Evolutionary conservation across 495 filamentous ascomycete genomes (phyloP).

Genomic region (Trichoderma erinaceum): DNA sequence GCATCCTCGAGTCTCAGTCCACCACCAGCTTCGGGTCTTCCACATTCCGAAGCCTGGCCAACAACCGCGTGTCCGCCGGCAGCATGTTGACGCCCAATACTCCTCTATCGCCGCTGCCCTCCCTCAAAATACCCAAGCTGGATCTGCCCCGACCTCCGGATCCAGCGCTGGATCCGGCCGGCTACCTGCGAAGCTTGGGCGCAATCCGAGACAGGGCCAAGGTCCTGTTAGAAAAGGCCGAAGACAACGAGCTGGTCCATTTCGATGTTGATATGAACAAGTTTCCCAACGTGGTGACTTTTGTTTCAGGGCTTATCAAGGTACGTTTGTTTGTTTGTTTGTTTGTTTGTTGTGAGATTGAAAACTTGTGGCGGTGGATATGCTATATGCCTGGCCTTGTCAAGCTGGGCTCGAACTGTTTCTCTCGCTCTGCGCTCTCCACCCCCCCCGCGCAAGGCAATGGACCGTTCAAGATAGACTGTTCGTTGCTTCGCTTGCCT

Average conservation of each 20-base stretch:
- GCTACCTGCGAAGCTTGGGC: slow-evolving; percentile 84
- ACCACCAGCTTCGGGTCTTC: slow-evolving; percentile 34
- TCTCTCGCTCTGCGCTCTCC: neutral
- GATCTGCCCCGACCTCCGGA: slow-evolving; percentile 81
- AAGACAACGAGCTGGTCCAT: slow-evolving; percentile 72
- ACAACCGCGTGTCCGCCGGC: slow-evolving; percentile 23
- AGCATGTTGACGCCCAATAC: slow-evolving; percentile 33
- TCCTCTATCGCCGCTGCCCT: slow-evolving; percentile 25
- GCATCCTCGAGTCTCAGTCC: slow-evolving; percentile 24
- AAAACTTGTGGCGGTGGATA: neutral
- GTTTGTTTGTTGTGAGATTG: neutral
- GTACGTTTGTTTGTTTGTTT: slow-evolving; percentile 35
- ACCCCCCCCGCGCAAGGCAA: neutral
- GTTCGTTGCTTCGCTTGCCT: neutral
- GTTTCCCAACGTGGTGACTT: slow-evolving; percentile 81
- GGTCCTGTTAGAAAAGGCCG: slow-evolving; percentile 69
- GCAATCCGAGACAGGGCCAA: slow-evolving; percentile 75
- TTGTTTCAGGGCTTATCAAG: slow-evolving; percentile 96
- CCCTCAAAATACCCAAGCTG: slow-evolving; percentile 39
- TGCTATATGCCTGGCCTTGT: neutral
- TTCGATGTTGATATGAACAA: slow-evolving; percentile 89
- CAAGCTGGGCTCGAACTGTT: neutral
- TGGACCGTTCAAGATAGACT: neutral
- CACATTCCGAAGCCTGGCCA: slow-evolving; percentile 28
- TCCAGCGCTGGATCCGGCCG: slow-evolving; percentile 83